phyloP scores from a whole-genome alignment of 1,139 yeast species.

The Nakaseomyces bracarensis region DNA sequence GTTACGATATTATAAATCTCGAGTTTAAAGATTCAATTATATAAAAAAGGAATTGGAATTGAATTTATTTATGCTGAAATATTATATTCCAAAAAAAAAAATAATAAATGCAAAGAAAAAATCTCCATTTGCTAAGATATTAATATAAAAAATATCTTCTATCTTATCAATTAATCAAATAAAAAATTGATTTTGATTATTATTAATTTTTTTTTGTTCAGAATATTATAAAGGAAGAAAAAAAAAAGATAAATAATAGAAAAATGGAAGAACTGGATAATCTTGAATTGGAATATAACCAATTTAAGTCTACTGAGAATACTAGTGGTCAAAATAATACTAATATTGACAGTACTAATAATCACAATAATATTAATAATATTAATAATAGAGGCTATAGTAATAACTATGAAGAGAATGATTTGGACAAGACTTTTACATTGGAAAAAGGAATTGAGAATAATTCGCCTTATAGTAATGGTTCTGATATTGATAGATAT shows the following conservation, averaged over 20 bases:
- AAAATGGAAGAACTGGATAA: constrained; percentile 17
- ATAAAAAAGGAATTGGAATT: no score
- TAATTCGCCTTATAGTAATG: neutral
- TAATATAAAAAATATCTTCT: no score
- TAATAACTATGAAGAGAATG: neutral
- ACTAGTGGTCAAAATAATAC: neutral
- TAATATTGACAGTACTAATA: neutral
- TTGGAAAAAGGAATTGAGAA: constrained; percentile 7
- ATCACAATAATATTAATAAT: neutral
- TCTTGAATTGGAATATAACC: constrained; percentile 26
- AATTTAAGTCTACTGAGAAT: constrained; percentile 20
- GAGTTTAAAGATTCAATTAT: no score
- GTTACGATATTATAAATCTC: no score
- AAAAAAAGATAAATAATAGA: neutral
- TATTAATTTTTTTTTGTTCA: no score
- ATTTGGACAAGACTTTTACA: neutral
- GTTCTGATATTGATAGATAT: neutral
- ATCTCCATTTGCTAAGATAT: no score
- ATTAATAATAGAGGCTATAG: neutral
- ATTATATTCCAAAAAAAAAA: no score
- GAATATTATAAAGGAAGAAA: neutral
- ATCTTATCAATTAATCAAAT: no score
- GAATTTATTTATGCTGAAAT: no score
- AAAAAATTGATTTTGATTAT: no score
- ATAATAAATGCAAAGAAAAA: no score